Conservation (phyloP, 1,139 yeast genomes). For the Geotrichum siamense region DNA sequence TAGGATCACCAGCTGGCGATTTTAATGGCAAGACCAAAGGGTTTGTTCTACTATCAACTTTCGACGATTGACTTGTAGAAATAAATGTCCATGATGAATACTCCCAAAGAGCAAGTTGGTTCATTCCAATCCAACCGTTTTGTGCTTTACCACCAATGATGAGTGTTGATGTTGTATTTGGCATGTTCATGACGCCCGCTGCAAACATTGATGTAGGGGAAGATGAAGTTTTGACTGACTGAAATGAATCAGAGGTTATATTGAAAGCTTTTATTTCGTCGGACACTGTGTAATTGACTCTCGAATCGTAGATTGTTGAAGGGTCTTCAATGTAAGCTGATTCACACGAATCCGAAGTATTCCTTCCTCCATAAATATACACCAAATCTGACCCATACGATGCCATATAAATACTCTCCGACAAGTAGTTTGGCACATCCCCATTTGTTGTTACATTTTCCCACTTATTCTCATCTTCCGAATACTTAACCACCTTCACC, state of each 20-base stretch:
- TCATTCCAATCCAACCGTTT: conserved; percentile 53
- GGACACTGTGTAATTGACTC: conserved; percentile 29
- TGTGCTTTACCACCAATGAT: conserved; percentile 51
- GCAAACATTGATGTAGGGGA: conserved; percentile 47
- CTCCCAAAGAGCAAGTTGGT: conserved; percentile 56
- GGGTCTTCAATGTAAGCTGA: conserved; percentile 13
- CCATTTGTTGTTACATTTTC: conserved; percentile 13
- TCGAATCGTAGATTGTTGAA: conserved; percentile 22
- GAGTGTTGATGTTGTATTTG: conserved; percentile 22
- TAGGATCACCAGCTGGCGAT: conserved; percentile 25
- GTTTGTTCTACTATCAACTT: conserved; percentile 43
- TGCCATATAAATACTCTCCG: conserved; percentile 37
- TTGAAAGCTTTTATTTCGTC: conserved; percentile 38
- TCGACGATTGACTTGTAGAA: conserved; percentile 28
- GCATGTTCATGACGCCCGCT: conserved; percentile 31
- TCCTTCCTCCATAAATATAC: conserved; percentile 46
- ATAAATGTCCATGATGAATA: conserved; percentile 53
- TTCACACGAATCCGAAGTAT: conserved; percentile 7
- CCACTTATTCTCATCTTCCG: conserved; percentile 21
- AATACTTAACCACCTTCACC: conserved; percentile 21
- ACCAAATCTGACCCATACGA: conserved; percentile 36
- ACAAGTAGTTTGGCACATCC: conserved; percentile 19
- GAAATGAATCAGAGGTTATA: conserved; percentile 29
- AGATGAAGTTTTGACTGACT: conserved; percentile 33
- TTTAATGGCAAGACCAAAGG: conserved; percentile 43